Evolutionary conservation across 2,329 filamentous ascomycete species (phyloP).

Genomic region (Xylaria multiplex): DNA sequence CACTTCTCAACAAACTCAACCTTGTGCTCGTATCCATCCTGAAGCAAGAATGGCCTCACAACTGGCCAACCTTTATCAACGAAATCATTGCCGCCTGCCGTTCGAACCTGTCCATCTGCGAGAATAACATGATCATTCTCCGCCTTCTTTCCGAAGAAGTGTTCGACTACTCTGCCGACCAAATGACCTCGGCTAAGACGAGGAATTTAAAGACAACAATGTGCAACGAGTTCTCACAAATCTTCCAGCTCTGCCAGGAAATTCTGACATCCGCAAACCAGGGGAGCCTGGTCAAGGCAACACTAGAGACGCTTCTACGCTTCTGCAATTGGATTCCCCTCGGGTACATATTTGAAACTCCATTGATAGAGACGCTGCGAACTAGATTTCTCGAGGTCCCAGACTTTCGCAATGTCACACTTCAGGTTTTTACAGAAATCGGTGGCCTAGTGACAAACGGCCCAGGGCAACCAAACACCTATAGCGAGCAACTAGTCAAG

Average conservation of each 20-base stretch:
- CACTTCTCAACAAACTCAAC: conserved; percentile 97
- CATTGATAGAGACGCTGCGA: conserved; percentile 92
- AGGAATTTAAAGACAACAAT: conserved; percentile 97
- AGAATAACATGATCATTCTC: conserved; percentile 99
- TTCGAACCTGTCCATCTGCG: conserved; percentile 94
- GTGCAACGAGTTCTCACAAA: conserved; percentile 98
- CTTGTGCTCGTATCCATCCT: conserved; percentile 95
- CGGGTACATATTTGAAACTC: conserved; percentile 98
- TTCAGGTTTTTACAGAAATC: conserved; percentile 98
- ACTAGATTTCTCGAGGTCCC: conserved; percentile 92
- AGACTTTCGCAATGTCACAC: conserved; percentile 94
- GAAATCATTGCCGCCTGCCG: conserved; percentile 98
- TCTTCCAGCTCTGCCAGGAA: conserved; percentile 97
- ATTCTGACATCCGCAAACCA: conserved; percentile 91
- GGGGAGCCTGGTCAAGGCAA: conserved; percentile 91
- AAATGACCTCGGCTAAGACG: conserved; percentile 99
- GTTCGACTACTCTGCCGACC: conserved; percentile 97
- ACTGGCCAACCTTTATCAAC: conserved; percentile 99
- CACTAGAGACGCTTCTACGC: conserved; percentile 90
- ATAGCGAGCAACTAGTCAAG: conserved; percentile 93
- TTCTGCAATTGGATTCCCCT: conserved; percentile 99
- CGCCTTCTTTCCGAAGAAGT: conserved; percentile 96
- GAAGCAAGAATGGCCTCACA: conserved; percentile 99
- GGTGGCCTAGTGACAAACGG: conserved; percentile 87
- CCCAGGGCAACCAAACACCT: conserved; percentile 73